Evolutionary conservation across 148 eudicot genomes (phyloP).

Genomic region (Rhododendron ovatum): DNA sequence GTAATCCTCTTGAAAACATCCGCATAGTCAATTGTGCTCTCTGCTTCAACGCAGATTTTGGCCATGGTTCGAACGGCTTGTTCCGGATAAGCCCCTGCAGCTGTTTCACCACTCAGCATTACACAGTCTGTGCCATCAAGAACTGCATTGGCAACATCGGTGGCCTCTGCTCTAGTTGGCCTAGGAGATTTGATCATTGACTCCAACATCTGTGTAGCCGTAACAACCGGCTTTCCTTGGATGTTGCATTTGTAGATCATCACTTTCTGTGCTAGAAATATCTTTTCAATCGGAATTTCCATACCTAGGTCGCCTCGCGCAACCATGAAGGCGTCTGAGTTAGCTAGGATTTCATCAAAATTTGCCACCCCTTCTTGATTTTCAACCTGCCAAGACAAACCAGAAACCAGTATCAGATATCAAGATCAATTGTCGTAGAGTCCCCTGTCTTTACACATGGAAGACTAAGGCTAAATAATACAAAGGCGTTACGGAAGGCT

Average conservation of each 20-base stretch:
- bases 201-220: slow-evolving; percentile 55
- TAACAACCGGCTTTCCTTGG: slow-evolving; percentile 53
- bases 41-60: slow-evolving; percentile 47
- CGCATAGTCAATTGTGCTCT: slow-evolving; percentile 38
- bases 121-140: slow-evolving; percentile 56
- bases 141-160: slow-evolving; percentile 54
- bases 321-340: slow-evolving; percentile 53
- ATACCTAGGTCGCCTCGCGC: slow-evolving; percentile 53
- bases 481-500: not conserved
- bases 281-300: slow-evolving; percentile 54
- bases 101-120: slow-evolving; percentile 57
- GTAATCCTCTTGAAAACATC: slow-evolving; percentile 40
- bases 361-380: slow-evolving; percentile 58
- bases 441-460: not conserved
- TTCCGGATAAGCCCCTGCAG: slow-evolving; percentile 56
- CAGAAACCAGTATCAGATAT: not conserved
- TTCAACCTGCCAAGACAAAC: slow-evolving; percentile 32
- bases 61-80: slow-evolving; percentile 52
- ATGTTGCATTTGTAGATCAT: slow-evolving; percentile 53
- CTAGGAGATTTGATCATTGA: slow-evolving; percentile 56
- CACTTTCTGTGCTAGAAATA: slow-evolving; percentile 49
- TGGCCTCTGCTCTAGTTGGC: slow-evolving; percentile 54
- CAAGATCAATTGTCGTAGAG: not conserved
- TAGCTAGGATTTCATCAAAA: slow-evolving; percentile 48
- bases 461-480: not conserved